Percentiles rank a stretch among this genome's conserved stretches.
Evolutionary conservation across 2,329 filamentous ascomycete species (phyloP).

Genomic region (Emydomyces testavorans): DNA sequence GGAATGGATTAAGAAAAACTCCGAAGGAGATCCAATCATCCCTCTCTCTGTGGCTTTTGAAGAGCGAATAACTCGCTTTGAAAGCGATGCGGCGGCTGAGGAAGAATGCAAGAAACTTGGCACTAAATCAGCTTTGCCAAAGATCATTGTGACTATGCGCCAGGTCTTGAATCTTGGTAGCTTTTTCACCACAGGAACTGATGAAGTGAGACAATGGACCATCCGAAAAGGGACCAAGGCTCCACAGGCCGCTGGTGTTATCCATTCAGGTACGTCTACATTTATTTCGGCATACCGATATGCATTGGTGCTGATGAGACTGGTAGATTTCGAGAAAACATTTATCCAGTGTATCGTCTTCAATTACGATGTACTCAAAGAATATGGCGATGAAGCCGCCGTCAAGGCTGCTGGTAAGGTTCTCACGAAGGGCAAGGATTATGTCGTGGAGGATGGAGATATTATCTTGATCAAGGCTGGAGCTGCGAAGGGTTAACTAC

Average conservation of each 20-base stretch:
- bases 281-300: neutral
- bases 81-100: slow-evolving; percentile 60
- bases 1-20: slow-evolving; percentile 90
- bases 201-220: slow-evolving; percentile 98
- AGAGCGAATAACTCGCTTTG: slow-evolving; percentile 74
- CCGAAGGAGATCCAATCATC: slow-evolving; percentile 76
- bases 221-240: slow-evolving; percentile 92
- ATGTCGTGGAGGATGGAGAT: slow-evolving; percentile 49
- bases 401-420: slow-evolving; percentile 93
- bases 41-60: slow-evolving; percentile 89
- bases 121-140: slow-evolving; percentile 79
- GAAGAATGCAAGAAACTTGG: slow-evolving; percentile 84
- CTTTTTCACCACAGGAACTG: slow-evolving; percentile 93
- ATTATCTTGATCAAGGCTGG: slow-evolving; percentile 70
- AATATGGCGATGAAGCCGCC: slow-evolving; percentile 74
- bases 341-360: slow-evolving; percentile 96
- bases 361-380: slow-evolving; percentile 71
- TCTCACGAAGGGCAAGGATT: slow-evolving; percentile 98
- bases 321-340: slow-evolving; percentile 86
- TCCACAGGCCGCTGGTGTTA: slow-evolving; percentile 94
- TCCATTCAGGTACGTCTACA: slow-evolving; percentile 53
- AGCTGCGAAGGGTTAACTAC: slow-evolving; percentile 36
- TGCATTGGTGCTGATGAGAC: neutral
- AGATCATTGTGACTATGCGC: slow-evolving; percentile 87
- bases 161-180: slow-evolving; percentile 78